Conservation (phyloP, 2,329 filamentous ascomycete species). For the Incumbomyces delicatus region DNA sequence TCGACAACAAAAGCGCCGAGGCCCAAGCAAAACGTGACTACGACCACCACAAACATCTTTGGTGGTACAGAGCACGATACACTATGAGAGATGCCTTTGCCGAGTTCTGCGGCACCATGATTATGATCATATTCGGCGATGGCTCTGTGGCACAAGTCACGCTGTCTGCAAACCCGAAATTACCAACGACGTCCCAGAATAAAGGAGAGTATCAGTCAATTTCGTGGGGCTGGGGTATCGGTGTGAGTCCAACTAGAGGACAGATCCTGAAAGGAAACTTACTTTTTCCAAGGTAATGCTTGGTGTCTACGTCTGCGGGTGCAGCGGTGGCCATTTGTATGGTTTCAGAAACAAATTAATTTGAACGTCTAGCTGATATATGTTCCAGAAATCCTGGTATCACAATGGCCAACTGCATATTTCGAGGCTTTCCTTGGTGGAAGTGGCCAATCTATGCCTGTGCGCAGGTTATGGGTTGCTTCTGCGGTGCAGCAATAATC, state of each 20-base stretch:
- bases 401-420: conserved; percentile 40
- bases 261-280: no score
- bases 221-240: conserved; percentile 40
- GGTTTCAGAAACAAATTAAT: not conserved
- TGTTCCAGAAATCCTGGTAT: conserved; percentile 57
- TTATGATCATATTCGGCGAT: conserved; percentile 54
- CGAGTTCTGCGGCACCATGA: conserved; percentile 53
- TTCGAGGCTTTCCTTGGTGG: conserved; percentile 43
- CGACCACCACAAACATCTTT: conserved; percentile 27
- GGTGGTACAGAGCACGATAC: conserved; percentile 44
- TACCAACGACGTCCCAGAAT: conserved; percentile 18
- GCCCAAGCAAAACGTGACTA: conserved; percentile 21
- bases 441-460: conserved; percentile 53
- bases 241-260: conserved; percentile 27
- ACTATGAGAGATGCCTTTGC: conserved; percentile 45
- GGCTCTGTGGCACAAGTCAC: conserved; percentile 54
- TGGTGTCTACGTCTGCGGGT: conserved; percentile 44
- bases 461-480: conserved; percentile 53
- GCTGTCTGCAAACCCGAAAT: conserved; percentile 32
- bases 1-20: conserved; percentile 19
- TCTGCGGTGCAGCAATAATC: conserved; percentile 44
- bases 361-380: not conserved
- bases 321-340: conserved; percentile 2
- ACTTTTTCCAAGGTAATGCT: conserved; percentile 35
- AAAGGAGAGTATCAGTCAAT: conserved; percentile 33